Evolutionary conservation across 179 eudicot genomes (phyloP).

Genomic region (Patellifolia procumbens): DNA sequence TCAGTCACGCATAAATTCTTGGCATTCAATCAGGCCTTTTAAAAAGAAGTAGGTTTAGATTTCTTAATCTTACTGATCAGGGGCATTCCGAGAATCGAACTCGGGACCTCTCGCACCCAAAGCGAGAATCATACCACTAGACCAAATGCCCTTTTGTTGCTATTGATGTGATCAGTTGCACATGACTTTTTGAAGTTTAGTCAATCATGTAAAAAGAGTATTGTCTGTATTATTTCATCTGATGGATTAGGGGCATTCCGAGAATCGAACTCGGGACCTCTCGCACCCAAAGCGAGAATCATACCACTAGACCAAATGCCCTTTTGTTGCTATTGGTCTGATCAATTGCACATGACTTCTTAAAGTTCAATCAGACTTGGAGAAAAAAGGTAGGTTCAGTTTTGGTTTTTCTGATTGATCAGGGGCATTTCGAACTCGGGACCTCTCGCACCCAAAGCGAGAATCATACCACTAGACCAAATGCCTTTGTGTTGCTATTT

Average conservation of each 20-base stretch:
- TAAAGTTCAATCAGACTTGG: neutral
- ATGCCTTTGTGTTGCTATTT: constrained; percentile 40
- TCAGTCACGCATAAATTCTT: too few species aligned
- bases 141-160: constrained; percentile 65
- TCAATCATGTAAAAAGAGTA: too few species aligned
- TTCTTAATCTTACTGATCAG: too few species aligned
- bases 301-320: constrained; percentile 85
- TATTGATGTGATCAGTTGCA: too few species aligned
- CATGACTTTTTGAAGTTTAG: too few species aligned
- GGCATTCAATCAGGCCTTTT: too few species aligned
- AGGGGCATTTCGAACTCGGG: constrained; percentile 83
- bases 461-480: constrained; percentile 93
- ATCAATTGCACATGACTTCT: neutral
- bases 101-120: constrained; percentile 95
- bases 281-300: constrained; percentile 97
- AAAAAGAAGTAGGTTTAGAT: too few species aligned
- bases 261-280: constrained; percentile 76
- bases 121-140: constrained; percentile 95
- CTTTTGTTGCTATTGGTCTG: constrained; percentile 13
- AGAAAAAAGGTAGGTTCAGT: too few species aligned
- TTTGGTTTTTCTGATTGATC: too few species aligned
- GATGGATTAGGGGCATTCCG: constrained; percentile 12
- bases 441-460: constrained; percentile 96
- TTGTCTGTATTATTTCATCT: too few species aligned
- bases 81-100: constrained; percentile 38